Base-by-base conservation (phyloP, 2,329 filamentous ascomycete genomes). In the Penicillium sp. region DNA sequence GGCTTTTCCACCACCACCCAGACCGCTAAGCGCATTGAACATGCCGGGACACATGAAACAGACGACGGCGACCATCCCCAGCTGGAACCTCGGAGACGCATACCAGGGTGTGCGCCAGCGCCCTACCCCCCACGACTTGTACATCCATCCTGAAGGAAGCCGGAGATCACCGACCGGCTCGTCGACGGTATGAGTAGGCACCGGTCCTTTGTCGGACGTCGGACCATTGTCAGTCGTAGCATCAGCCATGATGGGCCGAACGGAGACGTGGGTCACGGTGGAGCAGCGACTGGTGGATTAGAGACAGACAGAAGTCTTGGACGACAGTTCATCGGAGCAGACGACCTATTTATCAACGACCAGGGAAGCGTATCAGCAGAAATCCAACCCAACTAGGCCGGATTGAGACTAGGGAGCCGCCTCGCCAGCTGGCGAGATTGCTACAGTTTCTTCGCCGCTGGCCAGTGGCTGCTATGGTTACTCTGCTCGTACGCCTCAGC, bases 351-450 rank as follows among this genome's bases (percentile, higher is more conserved):
- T 41, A 41, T 26, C 37, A 41, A 21, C 20, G 37, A 24, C 37
- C 13, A 41, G 37, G 37, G n/a, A 7, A 41, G 37, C 20, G 37
- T 10, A 41, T 27, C 37, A 26, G 37, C 37, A 26, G 21, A 26
- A 27, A 36, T 12, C n/a, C n/a, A n/a, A n/a, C n/a, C 13, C 7
- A 41, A 41, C 37, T 41, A 41, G 37, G 21, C 21, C 4, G 5
- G 12, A 13, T 26, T 27, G 13, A 41, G 3, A 41, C 26, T 26
- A 24, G 37, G 20, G 24, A 41, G 12, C 23, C 37, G 13, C 37
- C 27, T 42, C 3, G 24, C 46, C 26, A 42, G 36, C 84, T 36
- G 48, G 42, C 42, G 18, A 37, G 43, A 34, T 26, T 56, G 26
- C 32, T 49, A 54, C 27, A 41, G 29, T 23, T 36, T 23, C 37